Evolutionary conservation across 2,329 filamentous ascomycete genomes (phyloP).

Genomic region (Rutstroemia sp.): DNA sequence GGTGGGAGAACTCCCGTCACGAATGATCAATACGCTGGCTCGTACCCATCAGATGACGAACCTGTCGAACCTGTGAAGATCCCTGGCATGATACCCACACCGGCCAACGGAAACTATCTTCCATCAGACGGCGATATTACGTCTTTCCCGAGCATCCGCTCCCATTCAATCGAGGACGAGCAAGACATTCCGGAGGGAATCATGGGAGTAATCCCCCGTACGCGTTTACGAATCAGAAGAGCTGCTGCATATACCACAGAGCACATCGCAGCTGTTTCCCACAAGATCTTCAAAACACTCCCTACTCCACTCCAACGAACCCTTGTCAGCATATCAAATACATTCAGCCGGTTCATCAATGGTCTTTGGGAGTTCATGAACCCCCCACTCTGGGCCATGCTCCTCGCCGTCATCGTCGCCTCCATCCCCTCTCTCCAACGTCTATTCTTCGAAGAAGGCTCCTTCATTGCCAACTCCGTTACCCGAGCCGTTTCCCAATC

Average conservation of each 20-base stretch:
- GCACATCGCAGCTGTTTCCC: conserved; percentile 12
- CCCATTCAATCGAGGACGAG: conserved; percentile 22
- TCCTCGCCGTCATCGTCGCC: conserved; percentile 82
- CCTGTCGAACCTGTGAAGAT: conserved; percentile 32
- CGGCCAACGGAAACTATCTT: conserved; percentile 20
- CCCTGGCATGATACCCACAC: conserved; percentile 16
- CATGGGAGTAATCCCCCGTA: conserved; percentile 35
- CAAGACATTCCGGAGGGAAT: conserved; percentile 33
- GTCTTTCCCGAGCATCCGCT: conserved; percentile 51
- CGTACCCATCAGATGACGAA: conserved; percentile 35
- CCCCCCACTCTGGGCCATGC: conserved; percentile 95
- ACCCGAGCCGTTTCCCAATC: conserved; percentile 80
- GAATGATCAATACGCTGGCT: conserved; percentile 24
- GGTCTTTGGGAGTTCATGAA: conserved; percentile 96
- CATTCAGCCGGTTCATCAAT: conserved; percentile 43
- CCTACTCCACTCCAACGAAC: conserved; percentile 45
- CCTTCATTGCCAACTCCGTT: conserved; percentile 87
- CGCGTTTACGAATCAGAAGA: conserved; percentile 29
- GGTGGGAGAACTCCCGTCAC: conserved; percentile 29
- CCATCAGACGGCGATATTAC: conserved; percentile 40
- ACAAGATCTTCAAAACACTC: conserved; percentile 38
- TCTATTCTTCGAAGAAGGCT: conserved; percentile 81
- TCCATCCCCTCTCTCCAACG: conserved; percentile 76
- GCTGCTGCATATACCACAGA: conserved; percentile 10
- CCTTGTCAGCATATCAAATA: conserved; percentile 36